Evolutionary conservation across 2,329 filamentous ascomycete genomes (phyloP).

Genomic region (Colletotrichum sojae): DNA sequence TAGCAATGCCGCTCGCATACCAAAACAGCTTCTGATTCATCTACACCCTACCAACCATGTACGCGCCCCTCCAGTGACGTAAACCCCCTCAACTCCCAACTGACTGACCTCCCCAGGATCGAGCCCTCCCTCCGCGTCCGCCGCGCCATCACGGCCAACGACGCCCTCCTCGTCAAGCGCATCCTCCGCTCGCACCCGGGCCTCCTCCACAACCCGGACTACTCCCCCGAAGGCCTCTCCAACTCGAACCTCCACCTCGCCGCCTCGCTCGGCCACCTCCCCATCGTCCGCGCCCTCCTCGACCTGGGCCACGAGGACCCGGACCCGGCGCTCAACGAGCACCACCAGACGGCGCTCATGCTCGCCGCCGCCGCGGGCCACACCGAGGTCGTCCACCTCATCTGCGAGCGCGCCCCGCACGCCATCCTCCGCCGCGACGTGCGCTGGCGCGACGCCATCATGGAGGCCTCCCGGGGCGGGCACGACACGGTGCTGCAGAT

Average conservation of each 20-base stretch:
- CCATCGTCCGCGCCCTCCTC: constrained; percentile 79
- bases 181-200: constrained; percentile 81
- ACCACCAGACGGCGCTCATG: constrained; percentile 86
- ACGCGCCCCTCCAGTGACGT: constrained; percentile 6
- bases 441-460: constrained; percentile 79
- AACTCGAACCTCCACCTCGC: constrained; percentile 90
- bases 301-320: constrained; percentile 81
- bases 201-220: constrained; percentile 85
- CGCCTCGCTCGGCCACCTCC: constrained; percentile 77
- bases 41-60: not conserved
- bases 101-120: constrained; percentile 69
- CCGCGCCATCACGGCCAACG: constrained; percentile 84
- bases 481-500: constrained; percentile 77
- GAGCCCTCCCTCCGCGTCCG: constrained; percentile 83
- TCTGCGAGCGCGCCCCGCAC: constrained; percentile 74
- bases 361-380: constrained; percentile 79
- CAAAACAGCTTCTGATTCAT: not conserved
- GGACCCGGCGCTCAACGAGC: constrained; percentile 82
- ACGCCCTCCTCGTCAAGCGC: constrained; percentile 79
- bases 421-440: constrained; percentile 77
- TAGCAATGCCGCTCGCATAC: too few species aligned
- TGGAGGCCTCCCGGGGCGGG: constrained; percentile 73
- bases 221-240: constrained; percentile 75
- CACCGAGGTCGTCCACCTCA: constrained; percentile 79
- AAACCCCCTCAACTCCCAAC: not conserved